Evolutionary conservation across 1,284 basidiomycete species (phyloP).

Genomic region (Taiwanofungus camphoratus): DNA sequence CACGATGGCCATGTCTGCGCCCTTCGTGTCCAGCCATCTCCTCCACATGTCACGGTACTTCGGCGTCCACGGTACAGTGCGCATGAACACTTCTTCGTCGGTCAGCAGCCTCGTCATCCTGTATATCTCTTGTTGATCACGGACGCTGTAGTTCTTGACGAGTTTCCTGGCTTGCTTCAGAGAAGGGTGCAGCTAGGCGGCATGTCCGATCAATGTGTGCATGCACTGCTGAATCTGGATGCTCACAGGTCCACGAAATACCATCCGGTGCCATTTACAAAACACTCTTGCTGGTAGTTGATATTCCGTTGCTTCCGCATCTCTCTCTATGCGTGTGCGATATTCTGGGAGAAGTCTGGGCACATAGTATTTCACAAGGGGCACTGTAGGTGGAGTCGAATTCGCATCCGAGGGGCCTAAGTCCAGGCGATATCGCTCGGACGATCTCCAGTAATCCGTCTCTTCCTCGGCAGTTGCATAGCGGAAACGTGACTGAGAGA

Average conservation of each 20-base stretch:
- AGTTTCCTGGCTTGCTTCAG: conserved; percentile 23
- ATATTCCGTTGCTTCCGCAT: conserved; percentile 20
- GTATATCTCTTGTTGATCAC: conserved; percentile 33
- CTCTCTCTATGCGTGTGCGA: conserved; percentile 11
- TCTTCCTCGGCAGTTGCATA: conserved; percentile 14
- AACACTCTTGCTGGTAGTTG: conserved; percentile 27
- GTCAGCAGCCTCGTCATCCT: conserved; percentile 30
- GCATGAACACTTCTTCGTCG: conserved; percentile 28
- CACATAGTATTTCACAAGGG: conserved; percentile 22
- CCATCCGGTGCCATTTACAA: conserved; percentile 39
- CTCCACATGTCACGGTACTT: conserved; percentile 31
- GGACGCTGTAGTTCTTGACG: conserved; percentile 30
- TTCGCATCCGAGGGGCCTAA: conserved; percentile 16
- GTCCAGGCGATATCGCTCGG: conserved; percentile 5
- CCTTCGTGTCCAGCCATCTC: conserved; percentile 29
- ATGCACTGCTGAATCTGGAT: neutral
- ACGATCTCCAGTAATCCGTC: conserved; percentile 15
- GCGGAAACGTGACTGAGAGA: conserved; percentile 2
- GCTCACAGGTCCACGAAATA: conserved; percentile 32
- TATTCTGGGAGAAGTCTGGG: conserved; percentile 24
- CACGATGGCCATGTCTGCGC: conserved; percentile 24
- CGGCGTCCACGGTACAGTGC: conserved; percentile 9
- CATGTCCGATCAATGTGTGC: too few species aligned
- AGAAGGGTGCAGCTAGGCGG: conserved; percentile 29
- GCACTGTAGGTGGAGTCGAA: conserved; percentile 9